These are phyloP conservation scores for Russula griseocarnosa DNA, from an alignment of 768 basidiomycete species.

Conservation along the genomic window DNA sequence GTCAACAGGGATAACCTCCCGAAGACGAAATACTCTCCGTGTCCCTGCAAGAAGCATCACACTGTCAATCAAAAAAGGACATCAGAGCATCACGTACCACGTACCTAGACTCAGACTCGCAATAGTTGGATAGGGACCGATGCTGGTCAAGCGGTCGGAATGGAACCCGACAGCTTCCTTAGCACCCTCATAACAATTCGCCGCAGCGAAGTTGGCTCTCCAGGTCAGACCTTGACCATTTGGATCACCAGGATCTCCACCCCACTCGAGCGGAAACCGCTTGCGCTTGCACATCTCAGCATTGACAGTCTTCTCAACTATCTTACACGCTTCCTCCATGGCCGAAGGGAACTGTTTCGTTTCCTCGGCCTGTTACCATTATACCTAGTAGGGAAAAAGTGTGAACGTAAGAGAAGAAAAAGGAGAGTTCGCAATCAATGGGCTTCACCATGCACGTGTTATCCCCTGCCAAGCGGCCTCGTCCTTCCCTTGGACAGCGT, in stretches of 20 bases:
- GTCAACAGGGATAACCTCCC: constrained; percentile 69
- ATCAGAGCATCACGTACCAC: constrained; percentile 22
- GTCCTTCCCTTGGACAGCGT: constrained; percentile 32
- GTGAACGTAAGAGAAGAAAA: not conserved
- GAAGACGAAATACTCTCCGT: constrained; percentile 62
- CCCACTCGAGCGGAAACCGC: constrained; percentile 68
- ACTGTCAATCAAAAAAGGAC: not conserved
- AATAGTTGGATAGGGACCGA: constrained; percentile 83
- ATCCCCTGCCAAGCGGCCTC: constrained; percentile 62
- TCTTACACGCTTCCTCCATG: constrained; percentile 77
- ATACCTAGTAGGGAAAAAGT: constrained; percentile 51
- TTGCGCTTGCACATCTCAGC: constrained; percentile 58
- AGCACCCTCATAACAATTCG: constrained; percentile 79
- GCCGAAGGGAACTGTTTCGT: constrained; percentile 55
- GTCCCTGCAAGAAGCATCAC: constrained; percentile 42
- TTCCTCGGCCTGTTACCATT: constrained; percentile 60
- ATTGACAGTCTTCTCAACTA: constrained; percentile 68
- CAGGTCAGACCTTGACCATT: constrained; percentile 39
- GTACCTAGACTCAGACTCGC: constrained; percentile 77
- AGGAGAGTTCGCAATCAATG: constrained; percentile 1
- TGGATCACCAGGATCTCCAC: constrained; percentile 31
- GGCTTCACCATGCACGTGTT: constrained; percentile 67
- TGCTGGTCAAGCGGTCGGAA: constrained; percentile 74
- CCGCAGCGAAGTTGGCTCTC: constrained; percentile 82
- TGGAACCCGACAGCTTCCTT: constrained; percentile 81